These are phyloP conservation scores for Fusarium chlamydosporum DNA, from an alignment of 2,329 filamentous ascomycete species.

Conservation along the genomic window DNA sequence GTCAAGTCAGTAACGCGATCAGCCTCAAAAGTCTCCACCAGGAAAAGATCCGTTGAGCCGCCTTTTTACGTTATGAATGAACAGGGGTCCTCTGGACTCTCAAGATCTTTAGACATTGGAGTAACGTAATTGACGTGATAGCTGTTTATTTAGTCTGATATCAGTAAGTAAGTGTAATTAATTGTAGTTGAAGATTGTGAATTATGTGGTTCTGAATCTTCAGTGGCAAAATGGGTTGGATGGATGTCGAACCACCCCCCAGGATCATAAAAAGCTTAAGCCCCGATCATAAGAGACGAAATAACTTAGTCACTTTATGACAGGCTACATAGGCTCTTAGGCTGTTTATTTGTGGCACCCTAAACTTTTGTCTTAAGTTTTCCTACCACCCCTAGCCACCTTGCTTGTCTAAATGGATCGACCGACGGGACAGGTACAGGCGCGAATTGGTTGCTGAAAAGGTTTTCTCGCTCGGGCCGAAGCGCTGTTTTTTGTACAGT, in stretches of 20 bases:
- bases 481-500: background rate
- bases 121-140: slow-evolving; percentile 26
- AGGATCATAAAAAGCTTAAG: too few species aligned
- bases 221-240: background rate
- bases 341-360: too few species aligned
- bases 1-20: background rate
- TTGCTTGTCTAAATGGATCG: background rate
- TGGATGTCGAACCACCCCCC: background rate
- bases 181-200: background rate
- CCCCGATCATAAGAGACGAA: too few species aligned
- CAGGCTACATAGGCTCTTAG: too few species aligned
- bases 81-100: slow-evolving; percentile 9
- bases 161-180: background rate
- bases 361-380: too few species aligned
- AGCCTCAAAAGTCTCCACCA: slow-evolving; percentile 3
- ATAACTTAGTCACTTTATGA: too few species aligned
- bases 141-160: background rate
- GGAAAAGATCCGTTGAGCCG: slow-evolving; percentile 25
- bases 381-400: too few species aligned
- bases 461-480: slow-evolving; percentile 5
- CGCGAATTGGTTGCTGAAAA: background rate
- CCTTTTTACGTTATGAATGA: slow-evolving; percentile 33
- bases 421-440: background rate
- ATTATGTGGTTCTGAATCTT: background rate
- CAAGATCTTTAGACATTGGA: slow-evolving; percentile 4